phyloP scores from a whole-genome alignment of 192 early-diverging fungal genomes.

The Umbelopsis isabellina region DNA sequence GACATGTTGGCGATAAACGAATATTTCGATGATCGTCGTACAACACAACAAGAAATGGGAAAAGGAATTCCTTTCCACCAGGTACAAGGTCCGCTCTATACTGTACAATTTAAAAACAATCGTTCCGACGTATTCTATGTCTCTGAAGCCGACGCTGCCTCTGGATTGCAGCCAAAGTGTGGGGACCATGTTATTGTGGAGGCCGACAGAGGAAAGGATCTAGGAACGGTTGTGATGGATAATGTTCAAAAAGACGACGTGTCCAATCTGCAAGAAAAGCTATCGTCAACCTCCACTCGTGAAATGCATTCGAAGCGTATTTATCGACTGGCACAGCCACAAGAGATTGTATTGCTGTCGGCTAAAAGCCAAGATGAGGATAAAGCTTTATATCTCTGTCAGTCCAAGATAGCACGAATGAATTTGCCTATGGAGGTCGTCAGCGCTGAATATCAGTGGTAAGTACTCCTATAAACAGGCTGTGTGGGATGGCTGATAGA shows the following conservation, averaged over 20 bases:
- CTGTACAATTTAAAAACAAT: slow-evolving; percentile 88
- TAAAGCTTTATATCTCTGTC: slow-evolving; percentile 86
- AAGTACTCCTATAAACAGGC: slow-evolving; percentile 9
- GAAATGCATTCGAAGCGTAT: slow-evolving; percentile 86
- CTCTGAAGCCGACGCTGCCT: slow-evolving; percentile 42
- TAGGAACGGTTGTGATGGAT: slow-evolving; percentile 79
- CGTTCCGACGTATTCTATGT: slow-evolving; percentile 84
- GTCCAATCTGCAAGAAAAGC: slow-evolving; percentile 45
- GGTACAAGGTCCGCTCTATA: slow-evolving; percentile 64
- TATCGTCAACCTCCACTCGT: slow-evolving; percentile 39
- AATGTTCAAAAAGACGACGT: slow-evolving; percentile 56
- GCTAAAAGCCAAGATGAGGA: slow-evolving; percentile 88
- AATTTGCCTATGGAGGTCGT: slow-evolving; percentile 94
- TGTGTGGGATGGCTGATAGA: neutral
- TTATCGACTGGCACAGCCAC: slow-evolving; percentile 74
- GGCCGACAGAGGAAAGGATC: slow-evolving; percentile 89
- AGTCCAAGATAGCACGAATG: slow-evolving; percentile 85
- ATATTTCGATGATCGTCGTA: slow-evolving; percentile 36
- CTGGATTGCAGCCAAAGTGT: slow-evolving; percentile 45
- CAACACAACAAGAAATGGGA: slow-evolving; percentile 43
- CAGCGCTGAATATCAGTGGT: slow-evolving; percentile 98
- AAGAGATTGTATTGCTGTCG: slow-evolving; percentile 77
- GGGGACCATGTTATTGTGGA: slow-evolving; percentile 86
- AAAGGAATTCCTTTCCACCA: slow-evolving; percentile 52
- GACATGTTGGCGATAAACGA: slow-evolving; percentile 25